Evolutionary conservation across 495 filamentous ascomycete genomes (phyloP).

Genomic region (Hypomontagnella submonticulosa): DNA sequence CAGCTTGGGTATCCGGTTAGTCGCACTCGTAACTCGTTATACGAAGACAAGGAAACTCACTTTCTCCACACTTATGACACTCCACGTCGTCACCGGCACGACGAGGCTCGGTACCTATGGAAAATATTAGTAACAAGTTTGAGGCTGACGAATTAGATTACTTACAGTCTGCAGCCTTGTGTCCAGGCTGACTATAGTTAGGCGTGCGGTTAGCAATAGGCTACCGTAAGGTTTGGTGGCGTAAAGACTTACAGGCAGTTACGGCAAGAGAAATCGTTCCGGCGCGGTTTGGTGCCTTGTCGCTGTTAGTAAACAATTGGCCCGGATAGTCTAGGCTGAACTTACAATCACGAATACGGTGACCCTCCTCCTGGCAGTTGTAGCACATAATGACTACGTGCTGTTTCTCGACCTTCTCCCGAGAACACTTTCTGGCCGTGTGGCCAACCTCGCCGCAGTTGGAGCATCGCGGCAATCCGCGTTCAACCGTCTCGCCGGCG

Average conservation of each 20-base stretch:
- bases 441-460: conserved; percentile 85
- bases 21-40: conserved; percentile 7
- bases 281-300: conserved; percentile 61
- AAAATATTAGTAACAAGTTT: conserved; percentile 58
- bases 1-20: conserved; percentile 61
- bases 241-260: conserved; percentile 76
- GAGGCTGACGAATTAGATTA: conserved; percentile 27
- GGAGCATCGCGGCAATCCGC: conserved; percentile 71
- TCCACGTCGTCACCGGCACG: conserved; percentile 75
- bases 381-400: conserved; percentile 72
- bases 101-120: conserved; percentile 67
- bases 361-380: conserved; percentile 77
- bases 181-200: conserved; percentile 50
- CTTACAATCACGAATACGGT: conserved; percentile 76
- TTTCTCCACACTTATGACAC: conserved; percentile 79
- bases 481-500: conserved; percentile 75
- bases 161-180: conserved; percentile 56
- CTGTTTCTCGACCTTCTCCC: conserved; percentile 64
- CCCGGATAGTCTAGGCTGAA: conserved; percentile 33
- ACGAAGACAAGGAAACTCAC: conserved; percentile 54
- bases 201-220: conserved; percentile 1
- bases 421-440: conserved; percentile 68
- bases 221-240: background rate
- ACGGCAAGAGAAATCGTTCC: conserved; percentile 74
- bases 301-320: conserved; percentile 44